Conservation (phyloP, 306 rosid species). For the Pyrus pyrifolia region DNA sequence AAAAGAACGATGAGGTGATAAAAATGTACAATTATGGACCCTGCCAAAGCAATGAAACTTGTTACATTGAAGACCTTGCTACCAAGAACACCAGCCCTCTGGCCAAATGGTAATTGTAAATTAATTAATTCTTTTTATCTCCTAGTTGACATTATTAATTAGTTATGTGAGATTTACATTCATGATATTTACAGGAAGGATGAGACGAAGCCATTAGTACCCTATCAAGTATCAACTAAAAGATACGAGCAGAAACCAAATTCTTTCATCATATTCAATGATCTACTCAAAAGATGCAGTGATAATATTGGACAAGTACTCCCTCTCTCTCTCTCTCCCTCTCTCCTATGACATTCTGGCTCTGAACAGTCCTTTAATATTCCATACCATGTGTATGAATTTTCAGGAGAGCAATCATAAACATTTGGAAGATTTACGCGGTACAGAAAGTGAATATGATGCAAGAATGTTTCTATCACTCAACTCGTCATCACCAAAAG, state of each 20-base stretch:
- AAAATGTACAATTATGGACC: background rate
- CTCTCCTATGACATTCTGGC: background rate
- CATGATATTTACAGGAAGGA: conserved; percentile 32
- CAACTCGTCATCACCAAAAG: conserved; percentile 9
- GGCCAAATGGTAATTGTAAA: conserved; percentile 19
- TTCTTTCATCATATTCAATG: conserved; percentile 51
- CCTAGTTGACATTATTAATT: background rate
- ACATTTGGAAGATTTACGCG: conserved; percentile 14
- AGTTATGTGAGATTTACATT: background rate
- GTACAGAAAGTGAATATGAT: background rate
- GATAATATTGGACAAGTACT: conserved; percentile 32
- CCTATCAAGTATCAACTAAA: background rate
- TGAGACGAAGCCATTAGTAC: conserved; percentile 11
- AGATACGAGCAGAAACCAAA: conserved; percentile 32
- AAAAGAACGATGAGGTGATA: background rate
- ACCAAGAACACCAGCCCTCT: background rate
- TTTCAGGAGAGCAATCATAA: conserved; percentile 33
- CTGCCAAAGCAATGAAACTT: conserved; percentile 1
- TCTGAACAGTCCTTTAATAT: background rate
- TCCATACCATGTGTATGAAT: background rate
- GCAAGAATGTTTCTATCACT: conserved; percentile 34
- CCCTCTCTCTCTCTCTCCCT: conserved; percentile 9
- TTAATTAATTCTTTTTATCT: background rate
- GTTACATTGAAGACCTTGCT: conserved; percentile 10
- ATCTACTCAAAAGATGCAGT: conserved; percentile 31